These are phyloP conservation scores for Dioscorea cayenensis DNA, from an alignment of 116 monocot genomes.

Conservation along the genomic window DNA sequence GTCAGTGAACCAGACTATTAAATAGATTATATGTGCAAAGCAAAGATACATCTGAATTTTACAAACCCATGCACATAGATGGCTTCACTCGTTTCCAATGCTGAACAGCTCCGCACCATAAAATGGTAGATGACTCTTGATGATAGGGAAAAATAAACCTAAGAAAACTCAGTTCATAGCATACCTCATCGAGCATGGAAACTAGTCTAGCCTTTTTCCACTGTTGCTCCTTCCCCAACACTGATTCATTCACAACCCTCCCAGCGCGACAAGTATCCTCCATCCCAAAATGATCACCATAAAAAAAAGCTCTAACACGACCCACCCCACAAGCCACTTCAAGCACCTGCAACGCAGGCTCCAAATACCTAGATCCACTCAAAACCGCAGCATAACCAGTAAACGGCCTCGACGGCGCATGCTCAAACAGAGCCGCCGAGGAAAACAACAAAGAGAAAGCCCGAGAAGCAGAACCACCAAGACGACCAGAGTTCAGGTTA, in stretches of 20 bases:
- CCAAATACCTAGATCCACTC: conserved; percentile 54
- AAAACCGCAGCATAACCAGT: conserved; percentile 75
- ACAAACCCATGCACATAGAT: too few relatives aligned
- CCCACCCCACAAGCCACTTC: conserved; percentile 60
- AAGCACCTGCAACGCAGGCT: conserved; percentile 57
- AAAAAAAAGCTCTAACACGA: conserved; percentile 1
- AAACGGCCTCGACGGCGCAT: conserved; percentile 48
- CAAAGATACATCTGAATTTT: too few relatives aligned
- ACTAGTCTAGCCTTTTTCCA: conserved; percentile 66
- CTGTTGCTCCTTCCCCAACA: conserved; percentile 19
- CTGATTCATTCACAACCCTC: not conserved
- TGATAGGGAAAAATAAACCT: not conserved
- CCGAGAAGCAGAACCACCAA: conserved; percentile 1
- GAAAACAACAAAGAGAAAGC: not conserved
- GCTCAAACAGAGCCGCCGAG: conserved; percentile 1
- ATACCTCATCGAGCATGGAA: conserved; percentile 84
- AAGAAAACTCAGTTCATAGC: not conserved
- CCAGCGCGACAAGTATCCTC: conserved; percentile 17
- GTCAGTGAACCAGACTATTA: too few relatives aligned
- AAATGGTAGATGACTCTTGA: not conserved
- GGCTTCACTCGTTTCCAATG: too few relatives aligned
- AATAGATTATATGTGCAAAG: too few relatives aligned
- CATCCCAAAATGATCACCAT: conserved; percentile 3
- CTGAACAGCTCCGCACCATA: too few relatives aligned
- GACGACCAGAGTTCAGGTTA: too few relatives aligned